These are phyloP conservation scores for Zygotorulaspora chibaensis DNA, from an alignment of 805 yeast species.

Conservation along the genomic window DNA sequence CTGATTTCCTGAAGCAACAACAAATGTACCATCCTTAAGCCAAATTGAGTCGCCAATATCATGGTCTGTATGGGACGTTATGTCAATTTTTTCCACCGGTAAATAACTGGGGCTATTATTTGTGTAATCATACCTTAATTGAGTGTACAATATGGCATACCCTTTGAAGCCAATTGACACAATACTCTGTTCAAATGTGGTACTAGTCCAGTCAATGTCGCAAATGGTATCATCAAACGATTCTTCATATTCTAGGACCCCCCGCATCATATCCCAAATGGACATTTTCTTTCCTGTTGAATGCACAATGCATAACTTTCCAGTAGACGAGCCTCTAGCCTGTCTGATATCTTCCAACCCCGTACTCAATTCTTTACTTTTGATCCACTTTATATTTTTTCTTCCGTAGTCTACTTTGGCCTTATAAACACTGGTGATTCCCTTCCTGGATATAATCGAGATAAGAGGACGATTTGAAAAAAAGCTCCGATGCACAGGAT, in stretches of 20 bases:
- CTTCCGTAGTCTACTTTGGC: conserved; percentile 31
- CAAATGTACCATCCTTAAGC: conserved; percentile 74
- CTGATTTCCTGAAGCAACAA: conserved; percentile 87
- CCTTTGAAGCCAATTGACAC: conserved; percentile 73
- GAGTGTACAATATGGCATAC: conserved; percentile 66
- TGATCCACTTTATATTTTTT: conserved; percentile 47
- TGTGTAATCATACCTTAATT: conserved; percentile 84
- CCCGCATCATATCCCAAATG: conserved; percentile 75
- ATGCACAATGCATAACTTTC: conserved; percentile 72
- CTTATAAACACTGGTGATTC: conserved; percentile 47
- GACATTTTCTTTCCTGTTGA: conserved; percentile 46
- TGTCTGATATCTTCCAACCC: conserved; percentile 48
- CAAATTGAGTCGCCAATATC: conserved; percentile 85
- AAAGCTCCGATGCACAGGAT: conserved; percentile 51
- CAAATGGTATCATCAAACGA: conserved; percentile 41
- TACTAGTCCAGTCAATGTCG: conserved; percentile 88
- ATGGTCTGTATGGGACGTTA: conserved; percentile 69
- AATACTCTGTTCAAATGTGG: conserved; percentile 60
- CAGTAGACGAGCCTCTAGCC: conserved; percentile 70
- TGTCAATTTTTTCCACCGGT: conserved; percentile 67
- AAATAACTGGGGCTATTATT: conserved; percentile 73
- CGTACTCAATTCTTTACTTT: conserved; percentile 49
- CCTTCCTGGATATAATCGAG: conserved; percentile 52
- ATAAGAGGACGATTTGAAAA: conserved; percentile 43
- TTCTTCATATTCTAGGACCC: conserved; percentile 60